phyloP scores from a whole-genome alignment of 331 rosid species.

The Arachis monticola region DNA sequence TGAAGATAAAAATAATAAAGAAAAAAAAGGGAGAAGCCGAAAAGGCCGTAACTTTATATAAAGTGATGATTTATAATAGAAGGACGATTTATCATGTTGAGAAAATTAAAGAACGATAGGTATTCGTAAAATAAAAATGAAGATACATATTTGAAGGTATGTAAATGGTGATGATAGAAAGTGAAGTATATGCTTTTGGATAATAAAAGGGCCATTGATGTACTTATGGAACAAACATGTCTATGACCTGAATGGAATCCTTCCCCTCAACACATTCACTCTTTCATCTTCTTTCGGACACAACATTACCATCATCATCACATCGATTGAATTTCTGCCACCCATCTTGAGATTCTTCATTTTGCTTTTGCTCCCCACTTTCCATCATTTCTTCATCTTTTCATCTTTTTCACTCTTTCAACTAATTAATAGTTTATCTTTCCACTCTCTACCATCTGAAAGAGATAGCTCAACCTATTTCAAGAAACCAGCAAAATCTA shows the following conservation, averaged over 20 bases:
- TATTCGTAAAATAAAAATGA: no score
- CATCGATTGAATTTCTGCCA: slow-evolving; percentile 7
- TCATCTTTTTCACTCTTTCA: background rate
- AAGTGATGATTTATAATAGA: slow-evolving; percentile 14
- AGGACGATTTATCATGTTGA: slow-evolving; percentile 17
- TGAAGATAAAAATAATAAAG: slow-evolving; percentile 36
- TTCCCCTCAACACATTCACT: background rate
- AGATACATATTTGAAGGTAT: no score
- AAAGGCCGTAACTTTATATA: slow-evolving; percentile 56
- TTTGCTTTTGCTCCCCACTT: slow-evolving; percentile 37
- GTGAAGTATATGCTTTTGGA: slow-evolving; percentile 46
- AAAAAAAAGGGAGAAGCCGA: slow-evolving; percentile 48
- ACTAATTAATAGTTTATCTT: slow-evolving; percentile 23
- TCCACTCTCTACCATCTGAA: slow-evolving; percentile 30
- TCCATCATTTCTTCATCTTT: slow-evolving; percentile 13
- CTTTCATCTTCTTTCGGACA: slow-evolving; percentile 34
- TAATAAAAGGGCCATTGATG: slow-evolving; percentile 53
- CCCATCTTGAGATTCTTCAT: slow-evolving; percentile 45
- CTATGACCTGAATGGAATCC: slow-evolving; percentile 53
- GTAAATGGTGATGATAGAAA: slow-evolving; percentile 23
- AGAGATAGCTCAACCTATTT: slow-evolving; percentile 36
- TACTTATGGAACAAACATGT: slow-evolving; percentile 57
- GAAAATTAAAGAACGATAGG: slow-evolving; percentile 7
- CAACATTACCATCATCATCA: background rate
- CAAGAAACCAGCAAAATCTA: no score